Evolutionary conservation across 2,329 filamentous ascomycete species (phyloP), one percentile per base, ranked within the genome.

Genomic region (Colletotrichum sp.): DNA sequence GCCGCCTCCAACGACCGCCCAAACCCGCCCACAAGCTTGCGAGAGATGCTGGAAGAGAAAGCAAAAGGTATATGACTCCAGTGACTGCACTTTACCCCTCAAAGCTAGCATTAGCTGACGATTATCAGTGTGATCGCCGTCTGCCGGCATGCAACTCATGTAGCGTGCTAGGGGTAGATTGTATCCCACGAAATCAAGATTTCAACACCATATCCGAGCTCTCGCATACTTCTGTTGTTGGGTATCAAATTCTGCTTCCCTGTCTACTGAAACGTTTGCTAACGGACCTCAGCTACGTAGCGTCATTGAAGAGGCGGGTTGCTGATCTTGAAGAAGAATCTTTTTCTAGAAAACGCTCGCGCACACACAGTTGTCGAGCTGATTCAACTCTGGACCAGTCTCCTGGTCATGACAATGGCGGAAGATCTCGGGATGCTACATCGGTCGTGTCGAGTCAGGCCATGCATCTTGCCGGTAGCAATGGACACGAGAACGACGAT

Each of bases 1-100:
- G 16, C 5, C 13, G 9, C 8, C 70, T n/a, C 28, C n/a, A 13
- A 52, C 28, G 15, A 25, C 32, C 27, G 16, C 70, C 6, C 66
- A 25, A 55, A 48, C 70, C 16, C 64, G 55, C 15, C 64, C 70
- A 25, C 70, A 66, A 34, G 74, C 74, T 13, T 76, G 74, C 36
- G 70, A 60, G 25, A 25, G 74, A 48, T 76, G 70, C 27, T 76
- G 74, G 74, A 76, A 66, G 28, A 58, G 74, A 25, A 76, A 73
- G 22, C 74, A 76, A 36, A 73, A 73, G 65, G 74, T 76, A 34
- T 16, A 10, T 28, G 62, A 28, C 30, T 22, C 13, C 55, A 13
- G 27, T 30, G 28, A 30, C 12, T 8, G 18, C 12, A 15, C 16
- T 12, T 34, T 10, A 67, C 8, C 28, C 9, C 32, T 67, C 5